A percentile compares a stretch with the other conserved stretches of the same genome.
Evolutionary conservation across 2,329 filamentous ascomycete genomes (phyloP).

Genomic region (Alternaria incomplexa): DNA sequence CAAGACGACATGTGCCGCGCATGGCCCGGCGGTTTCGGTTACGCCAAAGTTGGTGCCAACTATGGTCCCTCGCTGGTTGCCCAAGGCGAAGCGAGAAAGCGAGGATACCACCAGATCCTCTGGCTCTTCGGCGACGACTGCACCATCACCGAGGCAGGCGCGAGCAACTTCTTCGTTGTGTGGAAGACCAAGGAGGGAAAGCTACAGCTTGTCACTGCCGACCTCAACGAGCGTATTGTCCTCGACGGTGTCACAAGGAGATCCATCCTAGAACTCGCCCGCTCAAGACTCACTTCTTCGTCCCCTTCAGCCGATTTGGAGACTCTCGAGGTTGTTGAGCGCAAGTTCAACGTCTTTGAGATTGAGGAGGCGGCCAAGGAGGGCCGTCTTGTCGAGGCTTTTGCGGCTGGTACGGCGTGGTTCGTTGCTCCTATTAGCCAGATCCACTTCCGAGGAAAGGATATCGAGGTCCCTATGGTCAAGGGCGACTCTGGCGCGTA

Average conservation of each 20-base stretch:
- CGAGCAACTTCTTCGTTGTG: constrained; percentile 89
- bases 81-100: constrained; percentile 72
- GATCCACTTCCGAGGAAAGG: constrained; percentile 54
- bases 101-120: constrained; percentile 88
- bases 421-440: constrained; percentile 55
- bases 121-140: constrained; percentile 84
- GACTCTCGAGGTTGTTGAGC: constrained; percentile 74
- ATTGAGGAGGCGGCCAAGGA: constrained; percentile 74
- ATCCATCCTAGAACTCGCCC: constrained; percentile 76
- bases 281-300: constrained; percentile 61
- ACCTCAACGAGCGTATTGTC: constrained; percentile 81
- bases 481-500: constrained; percentile 52
- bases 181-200: constrained; percentile 71
- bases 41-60: constrained; percentile 91
- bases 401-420: constrained; percentile 82
- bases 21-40: constrained; percentile 92
- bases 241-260: constrained; percentile 87
- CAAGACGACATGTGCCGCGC: constrained; percentile 84
- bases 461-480: constrained; percentile 51
- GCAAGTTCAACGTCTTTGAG: constrained; percentile 81
- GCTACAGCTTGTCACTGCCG: constrained; percentile 79
- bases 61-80: constrained; percentile 85
- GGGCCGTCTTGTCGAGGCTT: constrained; percentile 81
- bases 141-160: constrained; percentile 87
- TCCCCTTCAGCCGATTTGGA: constrained; percentile 42